A percentile compares a stretch with the other conserved stretches of the same genome.
phyloP scores from a whole-genome alignment of 73 alveolate species.

The Paramecium primaurelia region DNA sequence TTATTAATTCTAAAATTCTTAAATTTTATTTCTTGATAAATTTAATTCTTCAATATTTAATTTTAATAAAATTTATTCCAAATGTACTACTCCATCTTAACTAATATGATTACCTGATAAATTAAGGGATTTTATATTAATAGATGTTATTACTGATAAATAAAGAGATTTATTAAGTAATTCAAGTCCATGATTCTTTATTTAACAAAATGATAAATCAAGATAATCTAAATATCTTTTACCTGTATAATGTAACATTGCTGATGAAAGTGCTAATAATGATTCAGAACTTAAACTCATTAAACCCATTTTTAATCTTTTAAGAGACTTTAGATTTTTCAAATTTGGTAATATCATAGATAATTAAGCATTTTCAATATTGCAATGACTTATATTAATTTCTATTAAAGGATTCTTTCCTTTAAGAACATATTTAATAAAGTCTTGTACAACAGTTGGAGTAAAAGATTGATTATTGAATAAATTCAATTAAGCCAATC shows the following conservation, averaged over 20 bases:
- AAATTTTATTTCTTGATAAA: background rate
- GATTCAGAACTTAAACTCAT: slow-evolving; percentile 7
- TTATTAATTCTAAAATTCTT: background rate
- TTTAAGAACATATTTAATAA: slow-evolving; percentile 11
- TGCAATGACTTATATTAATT: slow-evolving; percentile 17
- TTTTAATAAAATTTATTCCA: background rate
- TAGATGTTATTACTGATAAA: background rate
- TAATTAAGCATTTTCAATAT: background rate
- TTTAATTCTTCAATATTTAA: background rate
- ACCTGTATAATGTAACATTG: slow-evolving; percentile 25
- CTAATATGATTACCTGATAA: background rate
- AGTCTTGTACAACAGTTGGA: slow-evolving; percentile 19
- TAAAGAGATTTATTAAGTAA: background rate
- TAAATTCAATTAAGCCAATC: background rate
- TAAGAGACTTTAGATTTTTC: background rate
- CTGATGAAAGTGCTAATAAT: background rate
- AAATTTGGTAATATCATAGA: background rate
- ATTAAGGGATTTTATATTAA: background rate
- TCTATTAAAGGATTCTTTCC: slow-evolving; percentile 3
- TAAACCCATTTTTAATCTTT: background rate
- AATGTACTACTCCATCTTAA: background rate
- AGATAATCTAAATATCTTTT: background rate
- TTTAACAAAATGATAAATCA: slow-evolving; percentile 1
- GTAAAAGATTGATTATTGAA: slow-evolving; percentile 10
- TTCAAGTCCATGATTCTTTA: background rate